Evolutionary conservation across 257 asterid species (phyloP), one percentile per base, ranked within the genome.

Genomic region (Ligustrum vulgare): DNA sequence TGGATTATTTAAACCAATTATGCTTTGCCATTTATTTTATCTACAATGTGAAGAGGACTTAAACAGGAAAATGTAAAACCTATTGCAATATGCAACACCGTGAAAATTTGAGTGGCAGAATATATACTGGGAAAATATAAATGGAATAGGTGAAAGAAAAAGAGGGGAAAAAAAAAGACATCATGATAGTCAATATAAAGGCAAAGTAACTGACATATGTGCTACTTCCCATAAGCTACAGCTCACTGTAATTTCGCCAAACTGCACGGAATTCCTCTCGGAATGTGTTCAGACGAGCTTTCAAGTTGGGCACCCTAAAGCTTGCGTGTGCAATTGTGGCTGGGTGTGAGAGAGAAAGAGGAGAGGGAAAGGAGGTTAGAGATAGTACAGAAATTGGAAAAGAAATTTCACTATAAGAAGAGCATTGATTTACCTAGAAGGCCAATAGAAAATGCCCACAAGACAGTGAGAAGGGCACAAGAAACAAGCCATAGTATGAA

Each of bases 221-320:
- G 54, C 62, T 34, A 72, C 68, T 33, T 70, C 72, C 49, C 75
- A 76, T 78, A 77, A 70, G 71, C 88, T 89, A 93, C 85, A 93
- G 89, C 36, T 91, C 97, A 73, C 98, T 90, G 78, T 91, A 91
- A 83, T 89, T 90, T 82, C 97, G 97, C 97, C 97, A 93, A 71
- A 93, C 97, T 3, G 97, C 91, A 79, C 98, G 96, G 56, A 93
- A 91, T 84, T 93, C 98, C 82, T 93, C 98, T 1, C 96, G 92
- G 80, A 91, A 93, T 65, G 98, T 93, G 89, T 91, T 93, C 77
- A 91, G 81, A 49, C 96, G 97, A 77, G 97, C 98, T 84, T 91
- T 91, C 85, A 93, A 84, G 81, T 91, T 91, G 71, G 98, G 98
- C 15, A 96, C 90, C 86, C 97, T 88, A 77, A 91, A 90, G 82